Evolutionary conservation across 805 yeast genomes (phyloP).

Genomic region (Torulaspora indica): DNA sequence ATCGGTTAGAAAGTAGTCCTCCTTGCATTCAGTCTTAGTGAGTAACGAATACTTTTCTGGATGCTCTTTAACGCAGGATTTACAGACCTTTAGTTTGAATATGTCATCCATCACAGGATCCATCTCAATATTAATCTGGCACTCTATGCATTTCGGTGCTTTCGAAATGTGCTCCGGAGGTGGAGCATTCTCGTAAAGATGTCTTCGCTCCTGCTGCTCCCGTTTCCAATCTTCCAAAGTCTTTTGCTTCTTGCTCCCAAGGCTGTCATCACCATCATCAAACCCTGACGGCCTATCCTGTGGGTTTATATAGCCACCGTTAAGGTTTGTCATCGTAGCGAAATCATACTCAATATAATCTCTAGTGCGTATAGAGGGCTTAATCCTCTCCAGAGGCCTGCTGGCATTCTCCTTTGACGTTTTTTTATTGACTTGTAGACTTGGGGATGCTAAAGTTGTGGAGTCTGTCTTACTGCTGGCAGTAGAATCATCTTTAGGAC

Average conservation of each 20-base stretch:
- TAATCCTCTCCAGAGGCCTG: constrained; percentile 30
- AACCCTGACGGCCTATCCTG: constrained; percentile 17
- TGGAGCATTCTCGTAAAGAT: constrained; percentile 52
- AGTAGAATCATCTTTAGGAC: background rate
- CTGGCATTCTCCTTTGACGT: constrained; percentile 8
- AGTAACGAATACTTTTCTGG: constrained; percentile 88
- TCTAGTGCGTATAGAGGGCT: constrained; percentile 50
- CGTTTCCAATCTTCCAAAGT: constrained; percentile 53
- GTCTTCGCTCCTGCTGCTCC: constrained; percentile 53
- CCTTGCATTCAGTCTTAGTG: constrained; percentile 92
- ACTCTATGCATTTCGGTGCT: constrained; percentile 82
- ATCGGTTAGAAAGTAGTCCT: constrained; percentile 89
- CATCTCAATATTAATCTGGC: constrained; percentile 67
- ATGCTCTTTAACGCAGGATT: constrained; percentile 59
- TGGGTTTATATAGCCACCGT: constrained; percentile 71
- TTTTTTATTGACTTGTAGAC: background rate
- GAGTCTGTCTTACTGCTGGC: background rate
- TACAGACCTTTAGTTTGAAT: constrained; percentile 76
- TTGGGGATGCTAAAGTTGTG: background rate
- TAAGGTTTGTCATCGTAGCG: constrained; percentile 80
- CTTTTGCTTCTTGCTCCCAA: constrained; percentile 32
- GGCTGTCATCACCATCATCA: constrained; percentile 31
- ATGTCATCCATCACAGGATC: constrained; percentile 65
- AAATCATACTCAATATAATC: constrained; percentile 84
- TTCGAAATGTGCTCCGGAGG: constrained; percentile 68